These are phyloP conservation scores for Leptographium radiaticola DNA, from an alignment of 2,329 filamentous ascomycete species.

Conservation along the genomic window DNA sequence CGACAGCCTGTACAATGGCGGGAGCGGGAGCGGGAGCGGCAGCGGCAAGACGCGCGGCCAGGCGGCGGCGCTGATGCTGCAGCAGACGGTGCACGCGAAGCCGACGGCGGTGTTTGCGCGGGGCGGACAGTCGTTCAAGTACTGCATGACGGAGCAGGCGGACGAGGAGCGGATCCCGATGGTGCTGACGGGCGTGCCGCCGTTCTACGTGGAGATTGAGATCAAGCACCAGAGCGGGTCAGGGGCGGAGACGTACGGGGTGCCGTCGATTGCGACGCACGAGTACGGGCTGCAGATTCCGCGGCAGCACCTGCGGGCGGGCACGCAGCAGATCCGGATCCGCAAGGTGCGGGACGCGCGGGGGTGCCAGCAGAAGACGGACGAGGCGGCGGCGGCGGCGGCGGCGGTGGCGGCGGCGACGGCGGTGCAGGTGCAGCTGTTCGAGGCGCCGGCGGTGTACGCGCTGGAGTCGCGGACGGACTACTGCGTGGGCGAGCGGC, in stretches of 20 bases:
- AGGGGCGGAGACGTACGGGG: conserved; percentile 60
- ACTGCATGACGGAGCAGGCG: conserved; percentile 73
- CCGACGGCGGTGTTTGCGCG: conserved; percentile 72
- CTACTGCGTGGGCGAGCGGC: conserved; percentile 90
- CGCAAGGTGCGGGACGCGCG: conserved; percentile 78
- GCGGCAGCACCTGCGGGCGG: conserved; percentile 69
- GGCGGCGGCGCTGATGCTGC: conserved; percentile 45
- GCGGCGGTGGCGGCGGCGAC: conserved; percentile 38
- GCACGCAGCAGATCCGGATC: conserved; percentile 80
- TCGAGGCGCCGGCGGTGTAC: conserved; percentile 83
- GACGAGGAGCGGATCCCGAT: conserved; percentile 83
- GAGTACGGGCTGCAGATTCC: conserved; percentile 74
- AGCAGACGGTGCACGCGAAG: conserved; percentile 73
- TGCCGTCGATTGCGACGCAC: conserved; percentile 65
- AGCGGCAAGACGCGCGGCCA: no score
- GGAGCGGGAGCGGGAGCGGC: neutral
- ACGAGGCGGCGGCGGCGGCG: conserved; percentile 34
- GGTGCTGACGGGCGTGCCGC: conserved; percentile 66
- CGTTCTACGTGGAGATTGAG: conserved; percentile 83
- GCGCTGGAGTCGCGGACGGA: conserved; percentile 72
- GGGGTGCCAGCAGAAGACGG: conserved; percentile 62
- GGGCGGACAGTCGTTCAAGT: conserved; percentile 88
- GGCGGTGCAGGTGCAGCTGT: conserved; percentile 80
- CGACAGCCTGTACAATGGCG: conserved; percentile 71
- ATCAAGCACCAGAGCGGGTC: conserved; percentile 81